Conservation (phyloP, 768 basidiomycete species). For the Hypsizygus marmoreus region DNA sequence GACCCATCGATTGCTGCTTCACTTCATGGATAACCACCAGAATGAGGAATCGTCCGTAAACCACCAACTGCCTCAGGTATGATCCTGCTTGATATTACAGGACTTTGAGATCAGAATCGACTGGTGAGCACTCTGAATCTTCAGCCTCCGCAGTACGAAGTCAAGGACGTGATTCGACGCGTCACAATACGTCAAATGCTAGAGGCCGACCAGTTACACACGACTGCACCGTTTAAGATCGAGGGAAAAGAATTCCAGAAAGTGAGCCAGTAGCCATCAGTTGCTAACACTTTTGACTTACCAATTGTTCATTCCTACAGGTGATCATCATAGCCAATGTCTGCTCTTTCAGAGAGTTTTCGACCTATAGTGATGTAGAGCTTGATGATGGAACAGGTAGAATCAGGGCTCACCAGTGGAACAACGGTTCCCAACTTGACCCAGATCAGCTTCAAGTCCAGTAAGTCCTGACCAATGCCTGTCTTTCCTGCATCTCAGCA, state of each 20-base stretch:
- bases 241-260: constrained; percentile 19
- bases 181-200: constrained; percentile 31
- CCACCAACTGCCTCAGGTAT: constrained; percentile 1
- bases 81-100: background rate
- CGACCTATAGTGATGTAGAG: constrained; percentile 70
- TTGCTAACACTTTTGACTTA: constrained; percentile 7
- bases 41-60: too few relatives aligned
- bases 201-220: constrained; percentile 13
- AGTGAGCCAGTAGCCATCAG: constrained; percentile 27
- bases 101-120: background rate
- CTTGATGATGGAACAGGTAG: constrained; percentile 36
- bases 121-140: too few relatives aligned
- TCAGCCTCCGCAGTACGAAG: background rate
- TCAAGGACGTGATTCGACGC: constrained; percentile 22
- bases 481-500: too few relatives aligned
- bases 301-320: constrained; percentile 39
- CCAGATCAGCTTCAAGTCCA: background rate
- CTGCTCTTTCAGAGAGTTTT: constrained; percentile 60
- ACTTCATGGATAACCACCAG: too few relatives aligned
- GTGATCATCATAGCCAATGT: constrained; percentile 74
- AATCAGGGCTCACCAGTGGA: constrained; percentile 62
- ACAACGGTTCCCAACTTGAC: constrained; percentile 29
- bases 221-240: constrained; percentile 18
- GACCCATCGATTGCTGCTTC: too few relatives aligned
- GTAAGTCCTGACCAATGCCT: constrained; percentile 18